Conservation (phyloP, 352 stramenopile species). For the Phytophthora meadii region DNA sequence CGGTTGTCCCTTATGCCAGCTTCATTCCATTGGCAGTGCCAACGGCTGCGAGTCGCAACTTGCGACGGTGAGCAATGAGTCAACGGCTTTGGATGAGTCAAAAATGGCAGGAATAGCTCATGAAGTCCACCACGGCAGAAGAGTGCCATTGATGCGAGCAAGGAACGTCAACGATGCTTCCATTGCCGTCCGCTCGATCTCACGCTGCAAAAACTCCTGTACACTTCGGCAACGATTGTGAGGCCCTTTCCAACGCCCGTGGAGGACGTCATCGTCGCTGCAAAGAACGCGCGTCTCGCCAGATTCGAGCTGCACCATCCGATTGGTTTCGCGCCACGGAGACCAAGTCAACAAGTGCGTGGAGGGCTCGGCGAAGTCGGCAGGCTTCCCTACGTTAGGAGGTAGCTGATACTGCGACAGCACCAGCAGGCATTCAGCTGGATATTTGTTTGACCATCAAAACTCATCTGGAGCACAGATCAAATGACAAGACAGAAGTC, state of each 20-base stretch:
- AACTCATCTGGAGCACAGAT: neutral
- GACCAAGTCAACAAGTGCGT: conserved; percentile 10
- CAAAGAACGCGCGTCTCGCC: conserved; percentile 12
- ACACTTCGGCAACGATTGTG: conserved; percentile 3
- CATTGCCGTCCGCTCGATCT: conserved; percentile 2
- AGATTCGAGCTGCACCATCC: conserved; percentile 8
- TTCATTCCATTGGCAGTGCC: neutral
- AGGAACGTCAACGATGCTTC: too few species aligned
- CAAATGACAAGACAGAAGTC: neutral
- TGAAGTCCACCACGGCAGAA: neutral
- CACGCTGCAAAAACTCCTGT: conserved; percentile 1
- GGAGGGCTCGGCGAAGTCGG: conserved; percentile 21
- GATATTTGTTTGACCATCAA: too few species aligned
- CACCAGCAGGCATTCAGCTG: conserved; percentile 1
- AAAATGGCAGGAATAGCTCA: neutral
- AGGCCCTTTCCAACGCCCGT: conserved; percentile 4
- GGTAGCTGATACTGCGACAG: too few species aligned
- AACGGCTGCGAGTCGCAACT: neutral
- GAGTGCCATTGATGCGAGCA: neutral
- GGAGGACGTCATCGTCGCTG: conserved; percentile 10
- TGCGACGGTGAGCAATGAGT: neutral
- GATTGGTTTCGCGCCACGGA: conserved; percentile 10
- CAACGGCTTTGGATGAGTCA: conserved; percentile 10
- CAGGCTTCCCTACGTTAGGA: conserved; percentile 3
- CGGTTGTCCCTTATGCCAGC: neutral